Conservation (phyloP, 352 stramenopile species). For the Globisporangium mamillatum region DNA sequence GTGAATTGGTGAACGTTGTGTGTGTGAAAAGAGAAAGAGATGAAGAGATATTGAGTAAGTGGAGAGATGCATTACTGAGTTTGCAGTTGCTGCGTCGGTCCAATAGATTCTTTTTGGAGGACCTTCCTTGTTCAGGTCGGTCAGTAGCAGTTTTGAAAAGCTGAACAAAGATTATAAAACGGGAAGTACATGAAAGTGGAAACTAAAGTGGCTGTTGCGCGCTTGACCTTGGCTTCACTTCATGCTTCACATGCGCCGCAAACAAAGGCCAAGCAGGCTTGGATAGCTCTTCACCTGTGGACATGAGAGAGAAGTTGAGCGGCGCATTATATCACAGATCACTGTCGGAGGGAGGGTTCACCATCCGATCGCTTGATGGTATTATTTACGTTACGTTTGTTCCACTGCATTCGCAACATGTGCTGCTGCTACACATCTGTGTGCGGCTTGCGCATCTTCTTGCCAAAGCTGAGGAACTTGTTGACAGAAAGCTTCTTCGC, state of each 20-base stretch:
- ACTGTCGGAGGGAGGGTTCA: neutral
- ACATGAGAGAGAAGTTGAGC: neutral
- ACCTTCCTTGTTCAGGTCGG: neutral
- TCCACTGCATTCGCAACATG: neutral
- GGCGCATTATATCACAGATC: neutral
- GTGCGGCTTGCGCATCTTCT: conserved; percentile 44
- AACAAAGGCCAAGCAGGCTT: neutral
- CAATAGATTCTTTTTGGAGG: neutral
- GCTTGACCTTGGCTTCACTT: neutral
- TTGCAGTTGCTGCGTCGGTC: neutral
- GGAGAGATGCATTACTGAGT: neutral
- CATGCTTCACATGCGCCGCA: no score
- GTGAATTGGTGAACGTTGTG: neutral
- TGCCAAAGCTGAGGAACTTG: conserved; percentile 72
- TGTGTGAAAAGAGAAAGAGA: neutral
- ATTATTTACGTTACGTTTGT: neutral
- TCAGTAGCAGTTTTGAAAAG: neutral
- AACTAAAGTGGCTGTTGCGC: neutral
- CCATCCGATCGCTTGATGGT: neutral
- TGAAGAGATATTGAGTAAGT: neutral
- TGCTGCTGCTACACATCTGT: conserved; percentile 21
- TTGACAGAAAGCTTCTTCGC: conserved; percentile 74
- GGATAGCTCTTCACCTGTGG: neutral
- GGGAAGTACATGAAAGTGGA: neutral
- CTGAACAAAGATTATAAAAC: conserved; percentile 9